Percentiles rank a stretch among this genome's conserved stretches.
Conservation (phyloP, 495 filamentous ascomycete genomes). For the Tuber aestivum region DNA sequence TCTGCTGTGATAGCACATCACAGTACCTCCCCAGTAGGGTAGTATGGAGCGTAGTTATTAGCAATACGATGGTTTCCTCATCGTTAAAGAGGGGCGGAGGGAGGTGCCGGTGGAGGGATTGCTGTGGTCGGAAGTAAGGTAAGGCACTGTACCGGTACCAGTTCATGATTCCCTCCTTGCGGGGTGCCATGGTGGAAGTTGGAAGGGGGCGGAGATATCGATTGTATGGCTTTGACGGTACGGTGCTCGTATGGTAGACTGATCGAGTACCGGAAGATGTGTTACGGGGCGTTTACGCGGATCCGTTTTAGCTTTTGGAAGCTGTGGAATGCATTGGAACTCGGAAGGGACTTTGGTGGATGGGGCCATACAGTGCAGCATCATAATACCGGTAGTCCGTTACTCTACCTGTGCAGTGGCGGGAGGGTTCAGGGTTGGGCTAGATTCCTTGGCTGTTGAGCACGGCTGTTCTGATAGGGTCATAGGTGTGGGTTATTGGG, state of each 20-base stretch:
- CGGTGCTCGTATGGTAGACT: background rate
- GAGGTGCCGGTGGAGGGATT: background rate
- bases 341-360: background rate
- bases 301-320: constrained; percentile 16
- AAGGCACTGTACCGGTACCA: background rate
- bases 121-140: background rate
- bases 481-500: background rate
- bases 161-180: background rate
- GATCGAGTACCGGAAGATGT: background rate
- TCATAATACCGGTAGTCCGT: too few species aligned
- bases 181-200: background rate
- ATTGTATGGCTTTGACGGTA: background rate
- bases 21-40: background rate
- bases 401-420: background rate
- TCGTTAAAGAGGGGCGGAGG: background rate
- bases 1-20: background rate
- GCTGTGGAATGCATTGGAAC: constrained; percentile 10
- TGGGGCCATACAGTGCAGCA: background rate
- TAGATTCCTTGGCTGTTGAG: background rate
- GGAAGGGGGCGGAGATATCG: background rate
- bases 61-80: background rate
- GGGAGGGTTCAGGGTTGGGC: background rate
- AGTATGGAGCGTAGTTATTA: background rate
- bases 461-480: background rate
- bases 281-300: constrained; percentile 25